A percentile compares a stretch with the other conserved stretches of the same genome.
phyloP scores from a whole-genome alignment of 768 basidiomycete genomes.

The Galerina marginata region DNA sequence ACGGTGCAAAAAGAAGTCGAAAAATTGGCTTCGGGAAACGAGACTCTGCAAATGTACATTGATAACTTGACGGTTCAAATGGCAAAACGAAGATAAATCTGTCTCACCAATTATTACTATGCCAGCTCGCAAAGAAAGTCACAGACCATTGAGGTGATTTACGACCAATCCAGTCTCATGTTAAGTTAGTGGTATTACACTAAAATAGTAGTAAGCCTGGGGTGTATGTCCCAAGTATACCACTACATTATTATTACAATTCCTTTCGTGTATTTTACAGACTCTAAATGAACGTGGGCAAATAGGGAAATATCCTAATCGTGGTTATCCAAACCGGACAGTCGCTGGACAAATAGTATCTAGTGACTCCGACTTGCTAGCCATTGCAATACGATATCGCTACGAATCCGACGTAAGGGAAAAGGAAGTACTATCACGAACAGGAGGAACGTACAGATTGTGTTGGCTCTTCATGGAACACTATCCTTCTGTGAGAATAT shows the following conservation, averaged over 20 bases:
- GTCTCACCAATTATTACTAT: neutral
- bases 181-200: too few relatives aligned
- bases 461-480: constrained; percentile 97
- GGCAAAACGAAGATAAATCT: constrained; percentile 68
- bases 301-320: too few relatives aligned
- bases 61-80: constrained; percentile 89
- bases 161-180: too few relatives aligned
- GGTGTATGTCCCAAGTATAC: too few relatives aligned
- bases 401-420: constrained; percentile 29
- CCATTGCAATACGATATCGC: constrained; percentile 91
- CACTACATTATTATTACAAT: neutral
- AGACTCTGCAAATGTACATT: constrained; percentile 87
- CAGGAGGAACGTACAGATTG: constrained; percentile 66
- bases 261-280: constrained; percentile 2
- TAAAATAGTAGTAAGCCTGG: too few relatives aligned
- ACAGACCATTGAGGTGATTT: too few relatives aligned
- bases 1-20: constrained; percentile 80
- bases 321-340: neutral
- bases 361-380: constrained; percentile 77
- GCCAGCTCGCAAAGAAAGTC: too few relatives aligned
- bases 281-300: neutral
- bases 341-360: constrained; percentile 6
- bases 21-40: constrained; percentile 78
- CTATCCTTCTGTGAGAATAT: constrained; percentile 42
- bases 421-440: neutral